Evolutionary conservation across 352 stramenopile species (phyloP), one percentile per base, ranked within the genome.

Genomic region (Phytophthora niederhauseri): DNA sequence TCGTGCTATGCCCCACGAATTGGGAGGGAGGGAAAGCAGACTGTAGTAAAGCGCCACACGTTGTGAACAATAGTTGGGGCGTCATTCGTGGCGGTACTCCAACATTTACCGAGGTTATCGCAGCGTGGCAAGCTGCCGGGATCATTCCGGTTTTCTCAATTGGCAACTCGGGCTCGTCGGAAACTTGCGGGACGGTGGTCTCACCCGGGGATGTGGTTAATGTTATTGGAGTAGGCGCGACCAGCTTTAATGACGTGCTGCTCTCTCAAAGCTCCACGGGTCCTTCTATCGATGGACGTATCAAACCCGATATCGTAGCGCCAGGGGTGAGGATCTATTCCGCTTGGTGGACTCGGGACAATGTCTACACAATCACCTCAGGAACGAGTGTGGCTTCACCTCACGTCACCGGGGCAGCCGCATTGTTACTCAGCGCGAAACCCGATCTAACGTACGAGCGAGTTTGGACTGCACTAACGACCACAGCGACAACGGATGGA

Each of bases 1-100:
- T 83, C 51, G 70, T 90, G 26, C 20, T 83, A 38, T 90, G 82
- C 49, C 82, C 80, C 2, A 85, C 78, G 0, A 72, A 87, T 63
- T 41, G 64, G 11, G 64, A 41, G 34, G 34, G 61, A 6, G 77
- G 80, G 9, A 77, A 75, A 15, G 22, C 53, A 31, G 61, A 83
- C 45, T 90, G 81, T 50, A 76, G 67, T 30, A 82, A 87, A 60
- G 73, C 74, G 2, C 78, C 78, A 14, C 34, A 41, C 34, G 9
- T 41, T 41, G 34, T 41, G 34, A 41, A 41, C 34, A 41, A 41
- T 64, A 85, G 75, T 61, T 88, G 80, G 80, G 77, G 73, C 3
- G 52, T 31, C 6, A 9, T 34, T 20, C 63, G 59, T 20, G 73
- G 34, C 34, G 17, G 64, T 7, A 57, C 69, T 51, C 66, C 59